Evolutionary conservation across 805 yeast genomes (phyloP).

Genomic region (Torulaspora delbrueckii): DNA sequence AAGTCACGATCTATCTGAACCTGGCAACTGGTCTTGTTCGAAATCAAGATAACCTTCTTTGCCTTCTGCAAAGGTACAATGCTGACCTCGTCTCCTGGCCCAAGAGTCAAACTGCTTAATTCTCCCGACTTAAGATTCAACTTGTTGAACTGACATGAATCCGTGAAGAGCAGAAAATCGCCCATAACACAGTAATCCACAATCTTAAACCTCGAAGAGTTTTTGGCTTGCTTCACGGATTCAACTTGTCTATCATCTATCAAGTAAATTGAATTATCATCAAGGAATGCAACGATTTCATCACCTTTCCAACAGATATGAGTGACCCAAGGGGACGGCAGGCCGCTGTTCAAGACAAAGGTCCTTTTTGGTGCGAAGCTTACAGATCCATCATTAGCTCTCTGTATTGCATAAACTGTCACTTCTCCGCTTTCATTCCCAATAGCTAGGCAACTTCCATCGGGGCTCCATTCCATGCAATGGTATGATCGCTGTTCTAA

Average conservation of each 20-base stretch:
- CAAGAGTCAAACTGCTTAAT: constrained; percentile 4
- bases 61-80: constrained; percentile 20
- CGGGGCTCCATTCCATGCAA: constrained; percentile 26
- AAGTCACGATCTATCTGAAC: constrained; percentile 15
- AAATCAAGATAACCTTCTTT: constrained; percentile 15
- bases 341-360: constrained; percentile 2
- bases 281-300: constrained; percentile 14
- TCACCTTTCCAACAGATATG: constrained; percentile 15
- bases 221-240: constrained; percentile 4
- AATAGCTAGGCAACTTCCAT: constrained; percentile 19
- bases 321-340: constrained; percentile 23
- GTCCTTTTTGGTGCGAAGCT: not conserved
- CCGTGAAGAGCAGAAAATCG: constrained; percentile 14
- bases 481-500: constrained; percentile 24
- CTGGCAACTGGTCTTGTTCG: constrained; percentile 19
- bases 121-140: constrained; percentile 9
- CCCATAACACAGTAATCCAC: constrained; percentile 19
- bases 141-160: constrained; percentile 16
- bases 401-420: constrained; percentile 10
- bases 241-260: constrained; percentile 1
- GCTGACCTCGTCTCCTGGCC: constrained; percentile 16
- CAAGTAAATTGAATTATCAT: constrained; percentile 26
- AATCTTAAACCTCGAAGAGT: constrained; percentile 20
- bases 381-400: constrained; percentile 1
- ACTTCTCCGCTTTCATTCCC: constrained; percentile 30